Conservation (phyloP, 2,329 filamentous ascomycete genomes). For the Aspergillus latus region DNA sequence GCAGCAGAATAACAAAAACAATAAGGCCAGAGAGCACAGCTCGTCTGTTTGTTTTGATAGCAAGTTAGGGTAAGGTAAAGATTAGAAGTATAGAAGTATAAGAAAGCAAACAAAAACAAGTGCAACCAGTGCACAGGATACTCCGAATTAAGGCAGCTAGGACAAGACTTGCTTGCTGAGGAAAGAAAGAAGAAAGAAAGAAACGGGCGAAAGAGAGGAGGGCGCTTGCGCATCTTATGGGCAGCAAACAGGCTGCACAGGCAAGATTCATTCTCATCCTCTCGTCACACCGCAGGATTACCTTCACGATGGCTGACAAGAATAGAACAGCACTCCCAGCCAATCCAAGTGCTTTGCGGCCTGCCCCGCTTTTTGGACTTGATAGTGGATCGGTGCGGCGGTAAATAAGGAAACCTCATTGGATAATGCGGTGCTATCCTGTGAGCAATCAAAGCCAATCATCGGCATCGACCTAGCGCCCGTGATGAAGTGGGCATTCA, state of each 20-base stretch:
- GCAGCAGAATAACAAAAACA: slow-evolving; percentile 31
- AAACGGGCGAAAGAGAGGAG: slow-evolving; percentile 15
- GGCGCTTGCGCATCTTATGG: slow-evolving; percentile 25
- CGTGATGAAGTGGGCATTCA: slow-evolving; percentile 11
- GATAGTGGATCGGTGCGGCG: slow-evolving; percentile 4
- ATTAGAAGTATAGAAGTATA: slow-evolving; percentile 40
- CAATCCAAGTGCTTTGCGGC: background rate
- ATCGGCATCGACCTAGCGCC: slow-evolving; percentile 21
- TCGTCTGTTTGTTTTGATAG: slow-evolving; percentile 37
- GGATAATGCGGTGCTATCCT: slow-evolving; percentile 1
- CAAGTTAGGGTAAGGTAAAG: slow-evolving; percentile 24
- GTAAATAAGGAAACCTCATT: slow-evolving; percentile 11
- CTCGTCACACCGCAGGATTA: slow-evolving; percentile 14
- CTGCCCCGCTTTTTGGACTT: background rate
- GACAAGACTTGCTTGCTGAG: slow-evolving; percentile 61
- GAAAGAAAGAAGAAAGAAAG: slow-evolving; percentile 47
- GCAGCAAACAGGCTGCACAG: background rate
- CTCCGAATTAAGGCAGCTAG: slow-evolving; percentile 48
- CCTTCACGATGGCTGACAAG: background rate
- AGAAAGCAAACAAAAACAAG: slow-evolving; percentile 43
- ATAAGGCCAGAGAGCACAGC: slow-evolving; percentile 33
- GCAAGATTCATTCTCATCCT: slow-evolving; percentile 8
- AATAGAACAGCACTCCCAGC: background rate
- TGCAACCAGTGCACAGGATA: slow-evolving; percentile 44
- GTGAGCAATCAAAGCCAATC: slow-evolving; percentile 16